Evolutionary conservation across 352 stramenopile genomes (phyloP).

Genomic region (Vaucheria bursata): DNA sequence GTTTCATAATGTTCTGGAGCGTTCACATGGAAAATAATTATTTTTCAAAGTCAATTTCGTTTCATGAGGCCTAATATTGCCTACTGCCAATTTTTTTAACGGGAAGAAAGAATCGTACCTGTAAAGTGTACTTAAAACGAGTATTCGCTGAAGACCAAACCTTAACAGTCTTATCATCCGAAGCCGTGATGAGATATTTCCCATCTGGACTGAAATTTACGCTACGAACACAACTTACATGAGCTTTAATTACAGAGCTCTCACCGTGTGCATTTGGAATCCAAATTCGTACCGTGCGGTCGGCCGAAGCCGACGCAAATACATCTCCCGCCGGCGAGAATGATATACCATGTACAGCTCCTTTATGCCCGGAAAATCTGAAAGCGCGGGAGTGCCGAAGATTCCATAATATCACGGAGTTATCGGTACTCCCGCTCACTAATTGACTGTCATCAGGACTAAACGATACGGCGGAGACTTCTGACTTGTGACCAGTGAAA

Average conservation of each 20-base stretch:
- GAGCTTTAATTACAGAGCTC: slow-evolving; percentile 52
- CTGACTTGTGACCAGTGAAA: slow-evolving; percentile 68
- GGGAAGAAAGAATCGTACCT: not conserved
- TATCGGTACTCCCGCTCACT: slow-evolving; percentile 21
- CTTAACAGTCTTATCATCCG: slow-evolving; percentile 84
- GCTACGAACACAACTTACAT: slow-evolving; percentile 58
- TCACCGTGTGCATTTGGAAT: slow-evolving; percentile 59
- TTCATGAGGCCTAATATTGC: too few species aligned
- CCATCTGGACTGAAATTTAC: slow-evolving; percentile 70
- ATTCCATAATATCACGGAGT: slow-evolving; percentile 78
- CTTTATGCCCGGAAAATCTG: slow-evolving; percentile 47
- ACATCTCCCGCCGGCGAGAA: slow-evolving; percentile 69
- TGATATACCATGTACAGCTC: slow-evolving; percentile 54
- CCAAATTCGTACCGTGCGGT: slow-evolving; percentile 79
- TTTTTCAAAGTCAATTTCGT: too few species aligned
- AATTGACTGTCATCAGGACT: slow-evolving; percentile 73
- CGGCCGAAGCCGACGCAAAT: slow-evolving; percentile 72
- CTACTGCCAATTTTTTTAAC: too few species aligned
- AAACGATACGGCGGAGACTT: slow-evolving; percentile 66
- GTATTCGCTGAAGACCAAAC: slow-evolving; percentile 37
- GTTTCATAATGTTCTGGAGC: too few species aligned
- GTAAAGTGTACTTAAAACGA: not conserved
- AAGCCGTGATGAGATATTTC: slow-evolving; percentile 69
- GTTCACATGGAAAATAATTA: too few species aligned
- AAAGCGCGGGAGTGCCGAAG: slow-evolving; percentile 62